Evolutionary conservation across 345 rosid species (phyloP), one percentile per base, ranked within the genome.

Genomic region (Trapa incisa): DNA sequence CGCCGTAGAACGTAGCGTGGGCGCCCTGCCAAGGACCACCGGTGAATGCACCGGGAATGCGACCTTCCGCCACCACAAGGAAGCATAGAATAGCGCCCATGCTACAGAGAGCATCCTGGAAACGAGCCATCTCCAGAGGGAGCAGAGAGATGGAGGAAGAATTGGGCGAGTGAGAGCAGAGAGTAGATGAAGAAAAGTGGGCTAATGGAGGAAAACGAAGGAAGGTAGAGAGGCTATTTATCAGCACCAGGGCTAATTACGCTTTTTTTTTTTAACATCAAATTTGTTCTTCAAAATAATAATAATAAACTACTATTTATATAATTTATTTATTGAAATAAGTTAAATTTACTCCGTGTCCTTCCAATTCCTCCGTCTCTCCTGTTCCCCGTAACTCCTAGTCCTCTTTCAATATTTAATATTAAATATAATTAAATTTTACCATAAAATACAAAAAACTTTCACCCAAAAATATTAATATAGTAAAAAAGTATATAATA

Each of bases 1-100:
- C 88, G 56, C 88, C 88, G 56, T 84, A 84, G 78, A 84, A 84
- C 22, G 88, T 84, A 67, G 86, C 88, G 62, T 81, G 86, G 47
- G 82, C 86, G 13, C 43, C 65, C 58, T 80, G 69, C 88, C 88
- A 84, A 3, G 61, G 4, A 0, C 81, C 78, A 2, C 77, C 80
- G 43, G 73, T 1, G 78, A 64, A 84, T 39, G 72, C 77, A 0
- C 82, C 85, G 0, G 82, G 82, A 72, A 81, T 76, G 65, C 39
- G 71, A 48, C 82, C 80, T 32, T 70, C 57, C 2, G 67, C 76
- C 6, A 15, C 47, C 3, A 48, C 47, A 29, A 69, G 64, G 11
- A 76, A 67, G 6, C 54, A 75, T 2, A 81, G 65, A 15, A 76
- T 67, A 35, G 72, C 66, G 4, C 58, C 43, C 65, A 67, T 66